Evolutionary conservation across 129 eudicot species (phyloP).

Genomic region (Oenanthe sinensis): DNA sequence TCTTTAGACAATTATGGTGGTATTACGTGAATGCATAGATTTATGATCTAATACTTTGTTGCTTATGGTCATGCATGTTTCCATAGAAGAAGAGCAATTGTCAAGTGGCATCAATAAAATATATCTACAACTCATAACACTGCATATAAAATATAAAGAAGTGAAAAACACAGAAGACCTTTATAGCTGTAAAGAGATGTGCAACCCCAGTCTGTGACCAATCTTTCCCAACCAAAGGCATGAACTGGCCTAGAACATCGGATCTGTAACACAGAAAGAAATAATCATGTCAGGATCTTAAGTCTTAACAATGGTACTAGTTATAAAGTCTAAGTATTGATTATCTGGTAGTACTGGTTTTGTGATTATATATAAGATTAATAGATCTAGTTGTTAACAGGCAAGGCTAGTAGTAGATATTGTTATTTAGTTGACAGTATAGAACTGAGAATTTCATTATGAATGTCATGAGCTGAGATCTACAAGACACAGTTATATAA

Average conservation of each 20-base stretch:
- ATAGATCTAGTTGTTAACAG: neutral
- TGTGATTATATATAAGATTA: neutral
- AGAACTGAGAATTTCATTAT: neutral
- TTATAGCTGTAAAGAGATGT: slow-evolving; percentile 87
- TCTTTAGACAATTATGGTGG: neutral
- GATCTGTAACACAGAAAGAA: slow-evolving; percentile 46
- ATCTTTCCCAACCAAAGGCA: slow-evolving; percentile 98
- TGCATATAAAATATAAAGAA: neutral
- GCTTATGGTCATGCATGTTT: neutral
- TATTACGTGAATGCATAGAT: neutral
- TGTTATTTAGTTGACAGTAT: neutral
- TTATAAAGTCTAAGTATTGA: neutral
- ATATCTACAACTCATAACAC: neutral
- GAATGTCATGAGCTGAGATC: neutral
- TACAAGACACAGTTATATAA: neutral
- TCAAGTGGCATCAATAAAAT: neutral
- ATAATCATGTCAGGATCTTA: neutral
- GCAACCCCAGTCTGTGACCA: slow-evolving; percentile 99
- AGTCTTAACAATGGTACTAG: neutral
- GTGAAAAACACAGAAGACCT: slow-evolving; percentile 36
- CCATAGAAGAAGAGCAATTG: neutral
- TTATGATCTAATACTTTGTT: neutral
- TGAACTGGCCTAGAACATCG: slow-evolving; percentile 97
- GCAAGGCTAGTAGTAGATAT: neutral
- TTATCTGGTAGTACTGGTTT: neutral